These are phyloP conservation scores for Cornus florida DNA, from an alignment of 148 eudicot species.

Conservation along the genomic window DNA sequence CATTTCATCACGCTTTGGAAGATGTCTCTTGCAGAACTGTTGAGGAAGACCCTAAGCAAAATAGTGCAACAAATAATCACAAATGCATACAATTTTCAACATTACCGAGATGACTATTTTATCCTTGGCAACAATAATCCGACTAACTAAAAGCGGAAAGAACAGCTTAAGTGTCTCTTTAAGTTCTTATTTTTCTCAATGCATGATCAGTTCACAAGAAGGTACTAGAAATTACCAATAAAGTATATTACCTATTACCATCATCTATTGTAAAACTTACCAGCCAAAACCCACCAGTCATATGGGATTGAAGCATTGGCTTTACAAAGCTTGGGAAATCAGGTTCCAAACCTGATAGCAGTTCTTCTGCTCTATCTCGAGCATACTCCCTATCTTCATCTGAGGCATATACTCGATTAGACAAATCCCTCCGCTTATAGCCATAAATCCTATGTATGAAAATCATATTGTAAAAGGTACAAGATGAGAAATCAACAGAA, in stretches of 20 bases:
- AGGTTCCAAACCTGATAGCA: conserved; percentile 37
- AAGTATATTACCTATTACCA: neutral
- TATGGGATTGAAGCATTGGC: conserved; percentile 92
- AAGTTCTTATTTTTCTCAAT: neutral
- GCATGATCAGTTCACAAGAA: neutral
- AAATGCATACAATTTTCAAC: neutral
- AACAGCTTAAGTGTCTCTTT: neutral
- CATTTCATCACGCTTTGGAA: conserved; percentile 46
- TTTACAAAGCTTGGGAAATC: conserved; percentile 60
- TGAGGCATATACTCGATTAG: conserved; percentile 52
- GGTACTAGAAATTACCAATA: neutral
- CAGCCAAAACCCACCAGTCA: conserved; percentile 84
- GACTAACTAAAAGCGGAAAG: conserved; percentile 1
- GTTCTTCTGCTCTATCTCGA: conserved; percentile 43
- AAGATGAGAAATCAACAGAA: conserved; percentile 1
- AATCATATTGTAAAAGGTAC: neutral
- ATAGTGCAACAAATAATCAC: neutral
- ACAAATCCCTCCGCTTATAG: conserved; percentile 40
- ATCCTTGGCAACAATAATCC: neutral
- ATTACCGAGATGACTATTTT: neutral
- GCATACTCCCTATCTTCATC: conserved; percentile 50
- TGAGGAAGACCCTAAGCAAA: conserved; percentile 57
- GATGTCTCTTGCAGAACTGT: conserved; percentile 51
- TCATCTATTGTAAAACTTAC: conserved; percentile 27
- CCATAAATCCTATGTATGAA: conserved; percentile 7